These are phyloP conservation scores for Biscogniauxia sp. DNA, from an alignment of 2,329 filamentous ascomycete species.

Conservation along the genomic window DNA sequence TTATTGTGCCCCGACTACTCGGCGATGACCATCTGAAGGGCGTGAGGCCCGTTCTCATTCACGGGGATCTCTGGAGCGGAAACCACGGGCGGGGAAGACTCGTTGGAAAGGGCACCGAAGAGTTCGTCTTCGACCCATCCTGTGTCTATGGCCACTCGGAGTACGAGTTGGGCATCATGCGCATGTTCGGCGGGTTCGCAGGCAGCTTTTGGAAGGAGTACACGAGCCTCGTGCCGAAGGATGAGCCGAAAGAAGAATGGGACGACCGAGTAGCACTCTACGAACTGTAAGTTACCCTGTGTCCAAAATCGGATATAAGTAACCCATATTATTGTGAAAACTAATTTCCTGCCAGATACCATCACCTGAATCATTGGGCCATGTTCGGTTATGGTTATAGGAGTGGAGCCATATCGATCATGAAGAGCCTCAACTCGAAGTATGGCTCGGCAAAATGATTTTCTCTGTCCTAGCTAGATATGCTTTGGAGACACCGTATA, in stretches of 20 bases:
- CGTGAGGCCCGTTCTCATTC: constrained; percentile 75
- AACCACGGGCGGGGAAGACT: constrained; percentile 72
- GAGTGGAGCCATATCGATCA: constrained; percentile 73
- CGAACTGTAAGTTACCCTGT: constrained; percentile 62
- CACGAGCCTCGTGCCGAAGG: constrained; percentile 69
- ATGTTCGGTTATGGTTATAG: constrained; percentile 82
- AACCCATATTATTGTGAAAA: background rate
- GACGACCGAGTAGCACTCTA: constrained; percentile 80
- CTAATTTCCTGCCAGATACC: constrained; percentile 61
- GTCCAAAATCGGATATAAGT: background rate
- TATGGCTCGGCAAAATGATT: constrained; percentile 50
- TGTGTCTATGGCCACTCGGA: constrained; percentile 83
- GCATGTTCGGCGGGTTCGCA: constrained; percentile 91
- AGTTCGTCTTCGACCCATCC: constrained; percentile 80
- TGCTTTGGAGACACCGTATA: no score
- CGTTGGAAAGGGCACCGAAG: constrained; percentile 51
- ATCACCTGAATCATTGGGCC: constrained; percentile 85
- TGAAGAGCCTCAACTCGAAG: constrained; percentile 70
- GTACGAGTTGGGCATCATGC: constrained; percentile 92
- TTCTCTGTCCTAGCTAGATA: no score
- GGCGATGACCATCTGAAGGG: constrained; percentile 63
- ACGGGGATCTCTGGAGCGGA: constrained; percentile 93
- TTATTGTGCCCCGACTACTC: constrained; percentile 75
- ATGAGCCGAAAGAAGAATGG: constrained; percentile 78
- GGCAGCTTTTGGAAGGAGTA: constrained; percentile 73